Conservation (phyloP, 352 stramenopile genomes). For the Phytophthora tentaculata region DNA sequence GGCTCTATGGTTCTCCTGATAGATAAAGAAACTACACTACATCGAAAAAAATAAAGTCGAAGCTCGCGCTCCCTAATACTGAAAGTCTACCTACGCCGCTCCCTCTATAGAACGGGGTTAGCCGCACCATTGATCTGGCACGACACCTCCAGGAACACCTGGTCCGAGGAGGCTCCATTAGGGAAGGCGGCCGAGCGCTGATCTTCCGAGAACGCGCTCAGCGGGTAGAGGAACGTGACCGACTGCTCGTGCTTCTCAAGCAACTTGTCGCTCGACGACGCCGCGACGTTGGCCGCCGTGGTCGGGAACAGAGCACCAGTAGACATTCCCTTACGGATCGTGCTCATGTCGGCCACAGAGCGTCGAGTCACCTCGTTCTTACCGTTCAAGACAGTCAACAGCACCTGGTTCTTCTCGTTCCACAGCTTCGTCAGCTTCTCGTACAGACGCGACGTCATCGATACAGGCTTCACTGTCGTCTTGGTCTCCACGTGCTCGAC, state of each 20-base stretch:
- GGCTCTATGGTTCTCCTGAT: slow-evolving; percentile 35
- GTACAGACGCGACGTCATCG: slow-evolving; percentile 75
- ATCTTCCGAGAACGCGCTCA: slow-evolving; percentile 76
- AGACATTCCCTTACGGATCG: slow-evolving; percentile 71
- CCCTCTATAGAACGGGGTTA: slow-evolving; percentile 29
- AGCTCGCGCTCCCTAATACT: slow-evolving; percentile 46
- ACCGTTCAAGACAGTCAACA: slow-evolving; percentile 73
- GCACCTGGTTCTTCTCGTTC: slow-evolving; percentile 88
- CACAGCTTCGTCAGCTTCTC: slow-evolving; percentile 82
- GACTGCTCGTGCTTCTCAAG: slow-evolving; percentile 60
- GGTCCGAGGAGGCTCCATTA: slow-evolving; percentile 39
- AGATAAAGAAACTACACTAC: slow-evolving; percentile 41
- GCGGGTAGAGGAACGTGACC: slow-evolving; percentile 87
- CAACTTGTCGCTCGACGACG: slow-evolving; percentile 40
- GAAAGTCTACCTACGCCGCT: slow-evolving; percentile 35
- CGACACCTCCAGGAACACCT: slow-evolving; percentile 83
- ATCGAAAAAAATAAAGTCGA: slow-evolving; percentile 37
- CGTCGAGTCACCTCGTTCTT: slow-evolving; percentile 77
- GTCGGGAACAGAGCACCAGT: slow-evolving; percentile 74
- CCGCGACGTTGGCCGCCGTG: slow-evolving; percentile 33
- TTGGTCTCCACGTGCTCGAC: slow-evolving; percentile 42
- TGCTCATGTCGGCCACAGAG: slow-evolving; percentile 84
- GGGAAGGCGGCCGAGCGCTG: slow-evolving; percentile 44
- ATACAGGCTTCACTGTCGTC: slow-evolving; percentile 47
- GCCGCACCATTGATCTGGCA: slow-evolving; percentile 68